Evolutionary conservation across 2,329 filamentous ascomycete species (phyloP), one percentile per base, ranked within the genome.

Genomic region (Piedraia hortae): DNA sequence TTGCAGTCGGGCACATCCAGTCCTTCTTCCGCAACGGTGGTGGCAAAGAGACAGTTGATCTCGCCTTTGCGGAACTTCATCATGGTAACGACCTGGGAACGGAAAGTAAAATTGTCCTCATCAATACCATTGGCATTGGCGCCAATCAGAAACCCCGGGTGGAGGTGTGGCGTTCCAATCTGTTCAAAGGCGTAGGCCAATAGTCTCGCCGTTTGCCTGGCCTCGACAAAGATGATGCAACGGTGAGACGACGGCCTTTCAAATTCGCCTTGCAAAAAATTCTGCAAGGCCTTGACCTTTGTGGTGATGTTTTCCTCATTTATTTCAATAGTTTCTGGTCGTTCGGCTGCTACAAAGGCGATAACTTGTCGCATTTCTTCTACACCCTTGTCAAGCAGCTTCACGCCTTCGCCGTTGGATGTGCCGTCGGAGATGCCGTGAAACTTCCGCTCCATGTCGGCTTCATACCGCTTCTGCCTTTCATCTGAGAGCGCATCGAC

Each of bases 171-270:
- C 4, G 69, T 56, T 1, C 51, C 48, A 25, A 77, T 51, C 5
- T 24, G 26, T 1, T 50, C 43, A 28, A 89, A 69, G 0, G 89
- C 49, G 19, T 70, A 62, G 1, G 59, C 50, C 2, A 97, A 49
- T 9, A 88, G 44, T 10, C 62, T 59, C 1, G 80, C 82, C 1
- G 77, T 82, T 30, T 71, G 63, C 18, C 78, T 57, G 38, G 70
- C 59, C 28, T 75, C 56, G 0, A 89, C 77, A 42, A 97, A 93
- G 0, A 93, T 61, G 24, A 97, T 89, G 36, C 77, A 89, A 28
- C 67, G 65, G 13, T 56, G 51, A 4, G 63, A 53, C 1, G 52
- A 54, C 3, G 51, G 45, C 2, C 52, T 43, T 14, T 56, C 46
- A 34, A 78, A 91, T 21, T 68, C 56, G 5, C 60, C 43, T 3